Evolutionary conservation across 345 rosid genomes (phyloP).

Genomic region (Nasturtium officinale): DNA sequence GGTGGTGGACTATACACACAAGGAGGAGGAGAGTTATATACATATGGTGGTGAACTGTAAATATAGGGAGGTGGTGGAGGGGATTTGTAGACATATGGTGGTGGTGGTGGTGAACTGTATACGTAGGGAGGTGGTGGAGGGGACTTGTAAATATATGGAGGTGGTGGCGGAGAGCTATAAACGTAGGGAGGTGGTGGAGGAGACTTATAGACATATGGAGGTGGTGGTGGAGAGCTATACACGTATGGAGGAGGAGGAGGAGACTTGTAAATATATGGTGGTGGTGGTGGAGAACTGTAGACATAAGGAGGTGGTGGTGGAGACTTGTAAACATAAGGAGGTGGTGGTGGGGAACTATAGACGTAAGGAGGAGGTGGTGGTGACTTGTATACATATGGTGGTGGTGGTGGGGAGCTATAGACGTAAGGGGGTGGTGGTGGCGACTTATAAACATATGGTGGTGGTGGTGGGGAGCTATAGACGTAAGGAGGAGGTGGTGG

Average conservation of each 20-base stretch:
- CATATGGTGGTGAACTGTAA: not conserved
- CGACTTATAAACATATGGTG: not conserved
- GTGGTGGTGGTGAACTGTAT: not conserved
- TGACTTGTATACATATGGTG: not conserved
- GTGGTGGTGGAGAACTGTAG: not conserved
- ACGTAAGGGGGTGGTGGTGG: not conserved
- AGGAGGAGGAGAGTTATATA: no score
- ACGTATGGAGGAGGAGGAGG: not conserved
- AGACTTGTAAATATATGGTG: not conserved
- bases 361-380: constrained; percentile 15
- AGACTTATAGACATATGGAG: not conserved
- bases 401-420: not conserved
- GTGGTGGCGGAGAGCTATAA: not conserved
- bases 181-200: not conserved
- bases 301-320: constrained; percentile 1
- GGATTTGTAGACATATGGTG: not conserved
- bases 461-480: not conserved
- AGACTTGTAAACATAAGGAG: not conserved
- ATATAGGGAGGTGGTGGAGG: constrained; percentile 2
- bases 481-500: not conserved
- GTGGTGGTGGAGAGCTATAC: not conserved
- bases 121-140: constrained; percentile 4
- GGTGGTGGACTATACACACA: not conserved
- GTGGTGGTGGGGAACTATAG: not conserved
- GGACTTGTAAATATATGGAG: not conserved